A percentile compares a stretch with the other conserved stretches of the same genome.
phyloP scores from a whole-genome alignment of 75 land plant genomes.

The Pinus taeda region DNA sequence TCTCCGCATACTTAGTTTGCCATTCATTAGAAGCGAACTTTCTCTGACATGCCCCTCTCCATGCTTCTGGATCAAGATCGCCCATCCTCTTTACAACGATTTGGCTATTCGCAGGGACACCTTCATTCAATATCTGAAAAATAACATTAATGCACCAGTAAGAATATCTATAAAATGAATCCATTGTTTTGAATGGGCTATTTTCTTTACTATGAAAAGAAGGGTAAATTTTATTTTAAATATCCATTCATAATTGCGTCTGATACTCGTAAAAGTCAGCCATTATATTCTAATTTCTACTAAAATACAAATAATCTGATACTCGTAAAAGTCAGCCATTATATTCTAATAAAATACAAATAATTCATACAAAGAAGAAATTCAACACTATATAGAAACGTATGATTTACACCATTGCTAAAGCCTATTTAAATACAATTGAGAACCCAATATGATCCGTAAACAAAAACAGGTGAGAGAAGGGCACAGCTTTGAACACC shows the following conservation, averaged over 20 bases:
- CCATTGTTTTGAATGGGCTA: background rate
- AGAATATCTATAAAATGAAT: background rate
- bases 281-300: background rate
- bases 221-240: background rate
- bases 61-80: background rate
- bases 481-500: no score
- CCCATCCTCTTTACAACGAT: slow-evolving; percentile 5
- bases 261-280: background rate
- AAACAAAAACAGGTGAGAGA: no score
- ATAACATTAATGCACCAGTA: background rate
- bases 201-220: background rate
- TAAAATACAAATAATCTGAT: background rate
- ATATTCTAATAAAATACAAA: background rate
- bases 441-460: no score
- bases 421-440: background rate
- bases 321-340: background rate
- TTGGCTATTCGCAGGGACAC: background rate
- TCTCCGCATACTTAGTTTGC: background rate
- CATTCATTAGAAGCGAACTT: background rate
- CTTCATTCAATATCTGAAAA: background rate
- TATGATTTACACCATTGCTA: background rate
- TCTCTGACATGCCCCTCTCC: background rate
- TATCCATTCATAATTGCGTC: background rate
- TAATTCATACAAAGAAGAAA: background rate
- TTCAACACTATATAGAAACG: background rate